A percentile compares a stretch with the other conserved stretches of the same genome.
phyloP scores from a whole-genome alignment of 768 basidiomycete genomes.

The Tylopilus vinaceipallidus region DNA sequence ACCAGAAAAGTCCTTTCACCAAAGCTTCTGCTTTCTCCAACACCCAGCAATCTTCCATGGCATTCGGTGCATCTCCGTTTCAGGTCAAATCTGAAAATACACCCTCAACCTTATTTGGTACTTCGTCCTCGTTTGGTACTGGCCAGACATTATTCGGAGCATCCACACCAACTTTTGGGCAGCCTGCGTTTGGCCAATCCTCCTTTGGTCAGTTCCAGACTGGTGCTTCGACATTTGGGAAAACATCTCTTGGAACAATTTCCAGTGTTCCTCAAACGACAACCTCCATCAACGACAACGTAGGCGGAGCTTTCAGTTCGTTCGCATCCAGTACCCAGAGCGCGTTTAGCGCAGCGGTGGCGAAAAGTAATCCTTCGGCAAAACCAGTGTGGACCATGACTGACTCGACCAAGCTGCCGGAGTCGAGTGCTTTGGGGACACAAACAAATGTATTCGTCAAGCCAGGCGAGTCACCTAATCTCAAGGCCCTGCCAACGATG shows the following conservation, averaged over 20 bases:
- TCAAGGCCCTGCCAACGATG: conserved; percentile 12
- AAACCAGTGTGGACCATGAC: conserved; percentile 24
- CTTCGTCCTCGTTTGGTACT: conserved; percentile 29
- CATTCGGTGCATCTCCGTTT: conserved; percentile 18
- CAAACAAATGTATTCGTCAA: conserved; percentile 9
- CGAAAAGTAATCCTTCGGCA: conserved; percentile 14
- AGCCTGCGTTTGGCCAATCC: conserved; percentile 39
- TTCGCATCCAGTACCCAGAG: conserved; percentile 31
- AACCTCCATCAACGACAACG: conserved; percentile 10
- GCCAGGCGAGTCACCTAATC: conserved; percentile 7
- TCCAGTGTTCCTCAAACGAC: conserved; percentile 7
- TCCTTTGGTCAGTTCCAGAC: conserved; percentile 24
- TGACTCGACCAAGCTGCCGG: conserved; percentile 9
- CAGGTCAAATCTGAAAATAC: conserved; percentile 13
- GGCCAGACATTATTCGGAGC: conserved; percentile 35
- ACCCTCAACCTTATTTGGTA: conserved; percentile 28
- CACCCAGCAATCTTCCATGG: conserved; percentile 7
- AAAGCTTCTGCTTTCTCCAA: conserved; percentile 22
- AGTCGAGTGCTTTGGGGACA: conserved; percentile 1
- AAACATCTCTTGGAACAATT: conserved; percentile 18
- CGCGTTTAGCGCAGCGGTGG: conserved; percentile 27
- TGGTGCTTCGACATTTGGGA: conserved; percentile 20
- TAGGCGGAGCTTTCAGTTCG: conserved; percentile 36
- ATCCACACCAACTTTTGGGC: conserved; percentile 33
- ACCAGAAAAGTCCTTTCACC: conserved; percentile 28